Base-by-base conservation (phyloP, 176 grass and related monocot species). In the bread wheat (Triticum aestivum) region DNA sequence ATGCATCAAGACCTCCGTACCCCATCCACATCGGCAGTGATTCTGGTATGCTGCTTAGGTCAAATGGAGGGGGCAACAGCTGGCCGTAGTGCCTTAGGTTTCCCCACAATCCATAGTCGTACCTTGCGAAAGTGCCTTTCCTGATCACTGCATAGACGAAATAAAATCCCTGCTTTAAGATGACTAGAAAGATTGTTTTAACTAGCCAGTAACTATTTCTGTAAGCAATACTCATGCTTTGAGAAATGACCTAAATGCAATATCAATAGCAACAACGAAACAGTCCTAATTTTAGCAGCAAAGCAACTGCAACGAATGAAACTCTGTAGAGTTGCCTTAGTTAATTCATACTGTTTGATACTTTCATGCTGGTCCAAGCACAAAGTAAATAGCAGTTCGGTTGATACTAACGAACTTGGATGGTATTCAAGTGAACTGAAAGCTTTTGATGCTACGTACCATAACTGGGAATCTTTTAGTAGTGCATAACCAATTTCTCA, bases 1-100 rank as follows among this genome's bases (percentile, higher is more conserved):
- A 85, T 83, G 73, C 93, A 85, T 98, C 96, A 42, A 88, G 85
- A 9, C 96, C 96, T 34, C 96, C 96, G 33, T 95, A 95, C 13
- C 86, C 96, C 91, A 94, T 92, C 93, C 96, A 98, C 5, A 98
- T 75, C 23, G 91, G 96, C 69, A 98, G 84, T 13, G 86, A 89
- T 51, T 90, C 88, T 0, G 93, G 93, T 83, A 98, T 92, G 68
- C 79, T 62, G 64, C 86, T 88, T 42, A 98, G 80, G 66, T 93
- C 45, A 26, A 93, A 94, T 33, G 91, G 38, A 20, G 96, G 89
- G 35, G 96, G 91, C 34, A 64, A 77, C 52, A 94, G 64, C 3
- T 14, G 61, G 11, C 88, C 80, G 1, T 98, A 98, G 20, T 10
- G 81, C 83, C 42, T 84, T n/a, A 98, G 10, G 66, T 98, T 98